A percentile compares a stretch with the other conserved stretches of the same genome.
Conservation (phyloP, 306 rosid genomes). For the Prunus kanzakura region DNA sequence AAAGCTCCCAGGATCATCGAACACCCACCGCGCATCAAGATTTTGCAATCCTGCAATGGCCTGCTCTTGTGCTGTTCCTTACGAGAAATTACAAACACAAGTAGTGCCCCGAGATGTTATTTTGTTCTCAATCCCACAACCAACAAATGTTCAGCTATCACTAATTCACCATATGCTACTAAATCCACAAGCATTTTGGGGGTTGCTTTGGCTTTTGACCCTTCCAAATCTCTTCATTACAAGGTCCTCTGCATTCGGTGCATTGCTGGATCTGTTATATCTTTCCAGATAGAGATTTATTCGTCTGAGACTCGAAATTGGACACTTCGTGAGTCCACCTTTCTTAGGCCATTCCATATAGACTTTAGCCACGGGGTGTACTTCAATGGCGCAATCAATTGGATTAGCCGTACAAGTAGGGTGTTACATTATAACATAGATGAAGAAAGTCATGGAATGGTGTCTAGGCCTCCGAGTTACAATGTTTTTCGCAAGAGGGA, state of each 20-base stretch:
- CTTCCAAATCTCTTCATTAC: conserved; percentile 6
- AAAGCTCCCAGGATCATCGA: not conserved
- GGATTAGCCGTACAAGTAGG: not conserved
- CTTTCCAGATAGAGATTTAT: conserved; percentile 5
- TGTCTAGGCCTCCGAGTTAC: not conserved
- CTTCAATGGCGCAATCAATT: conserved; percentile 16
- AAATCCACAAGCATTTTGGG: not conserved
- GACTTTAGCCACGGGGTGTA: conserved; percentile 16
- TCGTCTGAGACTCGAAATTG: conserved; percentile 14
- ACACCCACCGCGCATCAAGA: not conserved
- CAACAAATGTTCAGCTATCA: not conserved
- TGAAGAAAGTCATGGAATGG: not conserved
- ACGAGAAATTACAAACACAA: not conserved
- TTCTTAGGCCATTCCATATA: not conserved
- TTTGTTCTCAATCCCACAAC: conserved; percentile 17
- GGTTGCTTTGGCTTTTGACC: conserved; percentile 12
- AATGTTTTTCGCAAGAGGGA: not conserved
- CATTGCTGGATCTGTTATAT: not conserved
- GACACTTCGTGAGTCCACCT: conserved; percentile 4
- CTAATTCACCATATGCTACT: not conserved
- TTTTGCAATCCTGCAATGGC: conserved; percentile 28
- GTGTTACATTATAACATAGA: conserved; percentile 8
- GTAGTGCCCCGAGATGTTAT: not conserved
- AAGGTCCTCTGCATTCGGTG: conserved; percentile 1
- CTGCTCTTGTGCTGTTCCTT: conserved; percentile 7